phyloP scores from a whole-genome alignment of 2,329 filamentous ascomycete genomes.

The Penicillium sp. region DNA sequence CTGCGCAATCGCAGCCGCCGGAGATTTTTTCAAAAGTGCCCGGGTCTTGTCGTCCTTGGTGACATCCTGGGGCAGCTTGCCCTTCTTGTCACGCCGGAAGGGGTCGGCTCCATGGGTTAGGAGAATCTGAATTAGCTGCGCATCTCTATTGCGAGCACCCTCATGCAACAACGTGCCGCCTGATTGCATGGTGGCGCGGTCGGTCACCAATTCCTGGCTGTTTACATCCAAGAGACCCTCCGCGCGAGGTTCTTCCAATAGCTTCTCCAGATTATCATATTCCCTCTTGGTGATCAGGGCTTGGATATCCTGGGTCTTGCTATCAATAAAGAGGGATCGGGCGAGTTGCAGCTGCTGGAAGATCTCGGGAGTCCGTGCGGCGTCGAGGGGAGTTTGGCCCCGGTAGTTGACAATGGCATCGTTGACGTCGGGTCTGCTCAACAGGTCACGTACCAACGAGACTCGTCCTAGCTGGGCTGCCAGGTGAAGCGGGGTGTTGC shows the following conservation, averaged over 20 bases:
- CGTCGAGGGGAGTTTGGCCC: slow-evolving; percentile 80
- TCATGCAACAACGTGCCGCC: slow-evolving; percentile 95
- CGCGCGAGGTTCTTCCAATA: slow-evolving; percentile 81
- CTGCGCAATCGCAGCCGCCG: slow-evolving; percentile 90
- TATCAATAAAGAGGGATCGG: slow-evolving; percentile 84
- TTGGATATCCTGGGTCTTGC: slow-evolving; percentile 81
- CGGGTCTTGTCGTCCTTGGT: slow-evolving; percentile 91
- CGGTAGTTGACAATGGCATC: slow-evolving; percentile 83
- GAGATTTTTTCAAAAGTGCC: slow-evolving; percentile 88
- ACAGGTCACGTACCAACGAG: slow-evolving; percentile 75
- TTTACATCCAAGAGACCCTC: slow-evolving; percentile 91
- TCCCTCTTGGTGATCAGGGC: slow-evolving; percentile 69
- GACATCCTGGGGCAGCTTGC: slow-evolving; percentile 91
- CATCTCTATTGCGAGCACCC: slow-evolving; percentile 83
- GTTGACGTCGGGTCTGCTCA: slow-evolving; percentile 81
- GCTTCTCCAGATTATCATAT: slow-evolving; percentile 73
- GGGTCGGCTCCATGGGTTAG: slow-evolving; percentile 94
- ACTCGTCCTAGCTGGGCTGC: slow-evolving; percentile 79
- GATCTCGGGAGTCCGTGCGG: slow-evolving; percentile 89
- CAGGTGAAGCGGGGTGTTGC: slow-evolving; percentile 89
- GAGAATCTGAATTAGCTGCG: slow-evolving; percentile 82
- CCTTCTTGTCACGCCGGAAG: slow-evolving; percentile 90
- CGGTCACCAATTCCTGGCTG: slow-evolving; percentile 81
- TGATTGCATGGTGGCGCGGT: slow-evolving; percentile 70
- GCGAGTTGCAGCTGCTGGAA: slow-evolving; percentile 93